Conservation (phyloP, 2,329 filamentous ascomycete genomes). For the Ascochyta rabiei region DNA sequence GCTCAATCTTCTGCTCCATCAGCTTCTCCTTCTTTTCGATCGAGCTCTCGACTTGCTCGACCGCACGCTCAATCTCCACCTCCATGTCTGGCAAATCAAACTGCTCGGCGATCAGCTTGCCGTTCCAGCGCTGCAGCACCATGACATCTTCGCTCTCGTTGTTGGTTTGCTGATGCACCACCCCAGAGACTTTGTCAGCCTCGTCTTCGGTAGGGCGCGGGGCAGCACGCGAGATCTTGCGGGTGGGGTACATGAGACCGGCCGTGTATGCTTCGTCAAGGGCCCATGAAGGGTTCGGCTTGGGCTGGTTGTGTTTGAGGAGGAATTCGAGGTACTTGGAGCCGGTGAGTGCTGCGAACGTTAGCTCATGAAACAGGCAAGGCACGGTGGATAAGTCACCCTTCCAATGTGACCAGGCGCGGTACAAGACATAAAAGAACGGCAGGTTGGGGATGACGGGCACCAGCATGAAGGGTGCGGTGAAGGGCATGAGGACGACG, state of each 20-base stretch:
- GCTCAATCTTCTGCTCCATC: slow-evolving; percentile 45
- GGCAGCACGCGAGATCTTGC: slow-evolving; percentile 48
- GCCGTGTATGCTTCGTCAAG: slow-evolving; percentile 77
- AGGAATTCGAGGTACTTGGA: slow-evolving; percentile 86
- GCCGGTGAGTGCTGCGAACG: slow-evolving; percentile 69
- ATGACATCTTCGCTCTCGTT: slow-evolving; percentile 54
- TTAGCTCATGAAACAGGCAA: not conserved
- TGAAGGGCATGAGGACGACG: slow-evolving; percentile 65
- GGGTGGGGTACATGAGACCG: slow-evolving; percentile 53
- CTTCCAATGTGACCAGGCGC: slow-evolving; percentile 64
- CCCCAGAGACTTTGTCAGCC: slow-evolving; percentile 45
- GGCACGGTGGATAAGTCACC: slow-evolving; percentile 6
- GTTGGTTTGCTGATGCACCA: slow-evolving; percentile 49
- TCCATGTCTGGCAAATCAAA: slow-evolving; percentile 59
- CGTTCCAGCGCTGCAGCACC: slow-evolving; percentile 58
- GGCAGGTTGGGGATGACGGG: slow-evolving; percentile 91
- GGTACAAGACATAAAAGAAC: slow-evolving; percentile 93
- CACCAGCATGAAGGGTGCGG: slow-evolving; percentile 79
- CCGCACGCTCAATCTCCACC: slow-evolving; percentile 60
- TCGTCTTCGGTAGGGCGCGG: slow-evolving; percentile 46
- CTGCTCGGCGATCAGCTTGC: slow-evolving; percentile 57
- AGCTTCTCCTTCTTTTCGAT: slow-evolving; percentile 50
- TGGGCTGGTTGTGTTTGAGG: slow-evolving; percentile 73
- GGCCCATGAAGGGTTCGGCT: slow-evolving; percentile 66
- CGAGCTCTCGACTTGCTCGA: slow-evolving; percentile 56